Evolutionary conservation across 345 rosid species (phyloP), one percentile per base, ranked within the genome.

Genomic region (Eutrema japonicum): DNA sequence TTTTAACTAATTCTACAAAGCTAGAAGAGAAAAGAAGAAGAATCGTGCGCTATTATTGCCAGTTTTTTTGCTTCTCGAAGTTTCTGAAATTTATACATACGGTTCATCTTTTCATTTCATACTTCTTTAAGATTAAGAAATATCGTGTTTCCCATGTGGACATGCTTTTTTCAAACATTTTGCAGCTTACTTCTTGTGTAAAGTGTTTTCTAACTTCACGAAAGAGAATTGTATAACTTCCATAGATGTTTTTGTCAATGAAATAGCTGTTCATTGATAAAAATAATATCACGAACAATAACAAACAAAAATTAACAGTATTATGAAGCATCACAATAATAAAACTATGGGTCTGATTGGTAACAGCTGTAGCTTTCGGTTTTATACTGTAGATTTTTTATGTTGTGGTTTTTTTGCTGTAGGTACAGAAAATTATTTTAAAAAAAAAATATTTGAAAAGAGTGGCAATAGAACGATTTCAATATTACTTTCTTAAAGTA

Each of bases 1-100:
- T 38, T 16, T 66, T 46, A 57, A 38, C 66, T 57, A 18, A 16
- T 47, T 66, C 72, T 47, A 47, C 58, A 29, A 55, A 11, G 43
- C 51, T 36, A 37, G 11, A 29, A 73, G 51, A 26, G 14, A 29
- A 6, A 29, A 64, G 53, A 30, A 64, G 71, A 18, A 65, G 22
- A 64, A 37, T 54, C 66, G 2, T 47, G 50, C 29, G 47, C 41
- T 57, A 46, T 37, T 73, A 37, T 47, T 56, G 60, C 68, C 74
- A 37, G 40, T 67, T 59, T 14, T 22, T 58, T 55, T 59, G 49
- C 42, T 27, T 60, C 33, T 27, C 30, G 4, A 58, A 13, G 66
- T 66, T 66, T 37, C 27, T 18, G 14, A 5, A 29, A 2, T 40
- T 52, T 67, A 52, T 35, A 63, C 32, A 66, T 13, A 27, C 71